Conservation (phyloP, 2,329 filamentous ascomycete genomes). For the Epichloe gansuensis region DNA sequence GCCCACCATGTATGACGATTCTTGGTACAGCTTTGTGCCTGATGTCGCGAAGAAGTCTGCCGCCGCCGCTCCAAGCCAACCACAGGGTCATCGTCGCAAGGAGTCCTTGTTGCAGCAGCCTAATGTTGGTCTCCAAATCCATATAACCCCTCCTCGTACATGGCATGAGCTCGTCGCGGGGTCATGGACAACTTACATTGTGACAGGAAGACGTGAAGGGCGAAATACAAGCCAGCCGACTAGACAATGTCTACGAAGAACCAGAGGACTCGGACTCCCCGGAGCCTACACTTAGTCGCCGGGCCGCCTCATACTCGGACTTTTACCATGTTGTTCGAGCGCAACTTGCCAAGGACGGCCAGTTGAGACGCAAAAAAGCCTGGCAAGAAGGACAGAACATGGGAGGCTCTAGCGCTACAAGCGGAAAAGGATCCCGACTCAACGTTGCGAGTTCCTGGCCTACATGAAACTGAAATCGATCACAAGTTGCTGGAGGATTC, state of each 20-base stretch:
- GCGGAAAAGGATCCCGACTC: conserved; percentile 14
- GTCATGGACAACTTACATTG: conserved; percentile 12
- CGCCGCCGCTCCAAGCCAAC: conserved; percentile 29
- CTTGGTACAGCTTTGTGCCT: conserved; percentile 70
- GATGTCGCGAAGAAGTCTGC: conserved; percentile 41
- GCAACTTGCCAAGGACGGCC: conserved; percentile 39
- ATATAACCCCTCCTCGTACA: conserved; percentile 4
- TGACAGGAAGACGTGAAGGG: conserved; percentile 41
- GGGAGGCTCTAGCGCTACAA: conserved; percentile 34
- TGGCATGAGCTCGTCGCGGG: not conserved
- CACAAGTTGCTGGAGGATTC: conserved; percentile 66
- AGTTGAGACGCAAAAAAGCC: conserved; percentile 24
- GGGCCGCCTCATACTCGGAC: conserved; percentile 65
- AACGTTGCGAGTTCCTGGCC: not conserved
- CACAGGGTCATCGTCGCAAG: conserved; percentile 48
- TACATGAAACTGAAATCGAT: conserved; percentile 32
- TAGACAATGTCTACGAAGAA: conserved; percentile 48
- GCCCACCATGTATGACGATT: conserved; percentile 63
- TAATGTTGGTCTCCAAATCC: conserved; percentile 35
- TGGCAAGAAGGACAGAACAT: conserved; percentile 30
- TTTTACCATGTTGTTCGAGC: conserved; percentile 54
- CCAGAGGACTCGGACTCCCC: conserved; percentile 45
- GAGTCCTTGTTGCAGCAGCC: conserved; percentile 58
- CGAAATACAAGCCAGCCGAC: conserved; percentile 37
- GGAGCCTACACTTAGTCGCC: conserved; percentile 49